Evolutionary conservation across 1,284 basidiomycete genomes (phyloP), one percentile per base, ranked within the genome.

Genomic region (Gymnopus androsaceus): DNA sequence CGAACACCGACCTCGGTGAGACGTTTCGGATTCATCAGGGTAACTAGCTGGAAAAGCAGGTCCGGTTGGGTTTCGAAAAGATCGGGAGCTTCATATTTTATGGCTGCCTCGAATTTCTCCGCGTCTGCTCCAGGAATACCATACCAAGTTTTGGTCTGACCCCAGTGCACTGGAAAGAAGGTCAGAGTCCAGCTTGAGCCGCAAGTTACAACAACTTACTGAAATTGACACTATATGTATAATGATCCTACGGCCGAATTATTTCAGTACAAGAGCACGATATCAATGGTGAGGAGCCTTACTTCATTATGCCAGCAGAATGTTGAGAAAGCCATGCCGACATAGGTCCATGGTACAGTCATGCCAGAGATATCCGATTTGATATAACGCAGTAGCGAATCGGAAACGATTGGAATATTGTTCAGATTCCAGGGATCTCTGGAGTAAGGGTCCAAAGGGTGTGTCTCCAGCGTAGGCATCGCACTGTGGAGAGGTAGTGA

Each of bases 301-400:
- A 89, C 89, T 83, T 99, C 97, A 70, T 99, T 99, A 75, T 99
- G 97, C 97, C 97, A 99, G 72, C 96, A 98, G 73, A 99, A 99
- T 1, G 97, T 96, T 9, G 95, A 98, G 72, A 99, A 98, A 44
- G 95, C 83, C 96, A 99, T 99, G 49, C 97, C 97, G 57, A 99
- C 94, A 72, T 99, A 99, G 54, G 95, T 97, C 97, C 97, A 99
- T 6, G 97, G 97, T 3, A 98, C 94, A 0, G 97, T 99, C 97
- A 99, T 99, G 17, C 97, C 97, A 54, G 95, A 98, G 57, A 99
- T 98, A 72, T 99, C 96, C 4, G 94, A 95, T 74, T 98, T 97
- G 78, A 99, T 98, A 74, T 91, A 99, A 19, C 89, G 84, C 46
- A 94, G 78, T 40, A 95, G 81, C 52, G 94, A 98, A 54, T 95